Base-by-base conservation (phyloP, 169 alveolate genomes). In the Plasmodium yoelii region DNA sequence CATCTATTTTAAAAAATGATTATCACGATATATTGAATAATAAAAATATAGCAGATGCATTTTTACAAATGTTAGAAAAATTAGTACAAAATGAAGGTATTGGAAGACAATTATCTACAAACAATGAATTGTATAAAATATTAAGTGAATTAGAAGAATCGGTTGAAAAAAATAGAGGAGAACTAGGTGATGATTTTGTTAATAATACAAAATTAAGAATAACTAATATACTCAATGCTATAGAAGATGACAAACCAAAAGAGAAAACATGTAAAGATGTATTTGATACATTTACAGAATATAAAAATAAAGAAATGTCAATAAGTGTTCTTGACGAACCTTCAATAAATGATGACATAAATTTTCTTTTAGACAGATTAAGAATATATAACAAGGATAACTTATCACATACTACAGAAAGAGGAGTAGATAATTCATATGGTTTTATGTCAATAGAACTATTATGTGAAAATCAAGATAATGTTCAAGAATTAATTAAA, bases 181-280 rank as follows among this genome's bases (percentile, higher is more conserved):
- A 88, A 42, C 68, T 93, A 22, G 93, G 92, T 61, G 92, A 87
- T 42, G 90, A 59, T 6, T 88, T 49, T 56, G 86, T 73, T 42
- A 49, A 92, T 60, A 75, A 65, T 13, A 68, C 90, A 63, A 93
- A 73, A 42, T 51, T 56, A 51, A 86, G 47, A 55, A 87, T 92
- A 55, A 15, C 42, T 46, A 87, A 65, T 49, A 77, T 94, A 19
- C 87, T 92, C 67, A 68, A 61, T 74, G 93, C 93, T 24, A 90
- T 93, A 67, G 74, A 90, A 22, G 92, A 82, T 63, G 96, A 94
- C 80, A 87, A 88, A 15, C 96, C 96, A 2, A 94, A 92, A 87
- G 88, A 87, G 46, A 91, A 92, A 63, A 92, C 86, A 22, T 94
- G 96, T 74, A 73, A 92, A 74, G 93, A 91, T 59, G 86, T 94